Base-by-base conservation (phyloP, 225 moss, liverwort and hornwort genomes). In the Polytrichum formosum region DNA sequence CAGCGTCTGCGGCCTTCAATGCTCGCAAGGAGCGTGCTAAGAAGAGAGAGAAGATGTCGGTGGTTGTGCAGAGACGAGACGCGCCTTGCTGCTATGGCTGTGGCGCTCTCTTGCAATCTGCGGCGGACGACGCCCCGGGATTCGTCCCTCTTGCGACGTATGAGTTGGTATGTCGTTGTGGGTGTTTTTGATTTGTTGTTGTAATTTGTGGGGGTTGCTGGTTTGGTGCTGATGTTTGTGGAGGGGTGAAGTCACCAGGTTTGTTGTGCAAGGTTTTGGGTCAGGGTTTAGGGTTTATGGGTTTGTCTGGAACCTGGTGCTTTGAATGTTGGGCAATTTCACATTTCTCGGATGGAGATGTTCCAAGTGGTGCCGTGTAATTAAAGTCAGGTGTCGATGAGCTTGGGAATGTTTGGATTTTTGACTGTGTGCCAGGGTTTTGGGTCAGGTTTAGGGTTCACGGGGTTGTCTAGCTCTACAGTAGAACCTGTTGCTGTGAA, bases 31-130 rank as follows among this genome's bases (percentile, higher is more conserved):
- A 77, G 73, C 81, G 84, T 67, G 76, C 77, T 61, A 72, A 73
- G 73, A 88, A 84, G 67, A 73, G 63, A 63, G 84, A 88, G 75
- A 88, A 84, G 60, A 23, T 79, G 31, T 72, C 84, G 35, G 71
- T 53, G 54, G 77, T 75, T 64, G 75, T 84, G 29, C 61, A 77
- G 6, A 79, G 70, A 62, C 84, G 82, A 60, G 78, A 73, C 33
- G 84, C 79, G 74, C 87, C 98, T 73, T 88, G 90, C 53, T 98
- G 98, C 76, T 98, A 98, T 76, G 98, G 94, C 63, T 98, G 98
- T 76, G 98, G 98, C 63, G 87, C 90, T 56, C 54, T 76, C 64
- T 83, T 92, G 74, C 98, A 98, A 77, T 90, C 85, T 6, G 77
- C 82, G 9, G 84, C 74, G 62, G 55, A 53, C n/a, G 91, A 90